phyloP scores from a whole-genome alignment of 2,329 filamentous ascomycete species.

The Alternaria brassicae region DNA sequence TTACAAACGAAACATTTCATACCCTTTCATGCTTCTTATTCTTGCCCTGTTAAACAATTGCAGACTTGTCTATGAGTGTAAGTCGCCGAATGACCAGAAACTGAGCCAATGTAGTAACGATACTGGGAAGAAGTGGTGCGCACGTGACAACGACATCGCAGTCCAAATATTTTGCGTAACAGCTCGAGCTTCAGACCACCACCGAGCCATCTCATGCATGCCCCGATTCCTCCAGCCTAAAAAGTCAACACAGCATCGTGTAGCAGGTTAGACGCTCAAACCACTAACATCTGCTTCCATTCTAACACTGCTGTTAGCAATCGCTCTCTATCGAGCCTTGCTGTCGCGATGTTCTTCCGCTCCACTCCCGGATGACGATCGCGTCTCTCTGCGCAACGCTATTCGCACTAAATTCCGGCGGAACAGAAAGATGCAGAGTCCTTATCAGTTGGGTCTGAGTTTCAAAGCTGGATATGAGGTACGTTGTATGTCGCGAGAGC shows the following conservation, averaged over 20 bases:
- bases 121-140: neutral
- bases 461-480: conserved; percentile 74
- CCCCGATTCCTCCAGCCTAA: conserved; percentile 55
- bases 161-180: conserved; percentile 20
- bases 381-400: conserved; percentile 62
- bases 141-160: conserved; percentile 35
- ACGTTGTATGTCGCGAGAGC: neutral
- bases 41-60: neutral
- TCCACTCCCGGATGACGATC: conserved; percentile 60
- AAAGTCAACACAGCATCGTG: conserved; percentile 58
- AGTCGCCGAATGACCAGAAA: neutral
- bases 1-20: conserved; percentile 13
- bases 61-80: neutral
- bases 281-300: neutral
- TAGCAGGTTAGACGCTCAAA: conserved; percentile 54
- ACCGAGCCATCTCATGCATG: conserved; percentile 50
- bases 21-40: neutral
- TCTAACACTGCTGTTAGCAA: conserved; percentile 54
- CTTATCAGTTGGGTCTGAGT: conserved; percentile 66
- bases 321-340: conserved; percentile 76
- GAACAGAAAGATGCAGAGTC: conserved; percentile 65
- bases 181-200: conserved; percentile 9
- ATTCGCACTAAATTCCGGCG: conserved; percentile 68
- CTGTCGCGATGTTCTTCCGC: conserved; percentile 64
- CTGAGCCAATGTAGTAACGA: neutral